Evolutionary conservation across 352 stramenopile species (phyloP).

Genomic region (Globisporangium orthogonon): DNA sequence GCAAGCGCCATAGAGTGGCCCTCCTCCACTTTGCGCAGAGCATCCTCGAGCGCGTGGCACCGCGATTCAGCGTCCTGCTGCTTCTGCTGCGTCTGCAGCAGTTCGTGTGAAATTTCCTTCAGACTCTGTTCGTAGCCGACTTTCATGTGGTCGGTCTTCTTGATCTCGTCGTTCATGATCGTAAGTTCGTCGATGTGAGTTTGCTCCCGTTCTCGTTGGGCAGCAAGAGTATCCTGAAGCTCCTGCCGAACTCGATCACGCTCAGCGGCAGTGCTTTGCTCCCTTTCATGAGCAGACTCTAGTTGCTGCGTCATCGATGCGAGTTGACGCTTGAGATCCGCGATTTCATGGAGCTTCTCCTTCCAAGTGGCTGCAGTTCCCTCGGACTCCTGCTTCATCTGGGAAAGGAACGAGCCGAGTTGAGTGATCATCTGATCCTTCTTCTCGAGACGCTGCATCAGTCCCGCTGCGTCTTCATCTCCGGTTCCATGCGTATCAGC

Average conservation of each 20-base stretch:
- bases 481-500: neutral
- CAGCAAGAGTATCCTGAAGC: conserved; percentile 23
- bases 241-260: conserved; percentile 28
- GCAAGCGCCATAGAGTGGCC: conserved; percentile 13
- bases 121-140: conserved; percentile 30
- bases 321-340: conserved; percentile 37
- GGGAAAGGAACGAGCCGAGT: conserved; percentile 55
- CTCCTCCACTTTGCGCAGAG: conserved; percentile 16
- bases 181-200: conserved; percentile 43
- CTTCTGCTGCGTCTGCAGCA: conserved; percentile 22
- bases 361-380: conserved; percentile 50
- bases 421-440: conserved; percentile 63
- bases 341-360: conserved; percentile 51
- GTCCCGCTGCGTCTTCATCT: conserved; percentile 14
- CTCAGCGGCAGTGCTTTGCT: conserved; percentile 26
- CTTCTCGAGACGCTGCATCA: conserved; percentile 35
- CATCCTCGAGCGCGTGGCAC: conserved; percentile 13
- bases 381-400: conserved; percentile 73
- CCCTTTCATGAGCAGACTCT: conserved; percentile 21
- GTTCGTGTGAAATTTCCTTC: conserved; percentile 19
- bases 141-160: conserved; percentile 28
- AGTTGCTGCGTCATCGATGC: conserved; percentile 30
- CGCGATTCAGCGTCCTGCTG: conserved; percentile 14
- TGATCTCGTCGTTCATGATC: conserved; percentile 59
- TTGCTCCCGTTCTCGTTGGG: conserved; percentile 22